Evolutionary conservation across 2,329 filamentous ascomycete genomes (phyloP).

Genomic region (Pseudocercospora crystallina): DNA sequence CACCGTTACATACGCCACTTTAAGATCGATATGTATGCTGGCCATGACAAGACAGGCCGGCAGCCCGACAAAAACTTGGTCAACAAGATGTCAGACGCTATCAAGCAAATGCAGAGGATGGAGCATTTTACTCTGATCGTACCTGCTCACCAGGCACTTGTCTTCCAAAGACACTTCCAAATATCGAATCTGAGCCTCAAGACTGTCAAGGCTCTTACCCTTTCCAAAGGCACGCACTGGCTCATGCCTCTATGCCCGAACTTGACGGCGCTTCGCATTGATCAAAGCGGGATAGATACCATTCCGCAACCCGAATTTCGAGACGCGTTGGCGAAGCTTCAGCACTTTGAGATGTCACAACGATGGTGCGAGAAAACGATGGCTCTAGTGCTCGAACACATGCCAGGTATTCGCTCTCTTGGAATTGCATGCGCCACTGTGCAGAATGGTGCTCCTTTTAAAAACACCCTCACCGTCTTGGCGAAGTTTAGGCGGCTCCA

Average conservation of each 20-base stretch:
- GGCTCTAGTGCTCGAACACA: neutral
- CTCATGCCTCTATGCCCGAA: neutral
- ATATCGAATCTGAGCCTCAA: neutral
- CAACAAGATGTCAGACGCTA: no score
- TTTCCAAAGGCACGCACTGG: neutral
- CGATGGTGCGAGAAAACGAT: neutral
- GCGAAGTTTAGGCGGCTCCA: neutral
- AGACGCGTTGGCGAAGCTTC: neutral
- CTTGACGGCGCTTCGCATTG: neutral
- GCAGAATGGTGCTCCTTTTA: neutral
- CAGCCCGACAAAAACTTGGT: neutral
- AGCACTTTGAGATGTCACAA: neutral
- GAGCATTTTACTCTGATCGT: neutral
- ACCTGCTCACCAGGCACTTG: neutral
- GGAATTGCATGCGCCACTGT: neutral
- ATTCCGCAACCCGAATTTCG: no score
- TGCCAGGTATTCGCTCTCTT: neutral
- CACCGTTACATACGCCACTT: neutral
- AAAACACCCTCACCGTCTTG: neutral
- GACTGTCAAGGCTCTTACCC: neutral
- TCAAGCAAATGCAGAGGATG: neutral
- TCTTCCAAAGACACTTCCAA: neutral
- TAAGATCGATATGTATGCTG: neutral
- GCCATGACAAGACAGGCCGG: neutral
- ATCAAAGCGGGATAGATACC: neutral